A percentile compares a stretch with the other conserved stretches of the same genome.
Conservation (phyloP, 1,284 basidiomycete species). For the Ustilago crameri region DNA sequence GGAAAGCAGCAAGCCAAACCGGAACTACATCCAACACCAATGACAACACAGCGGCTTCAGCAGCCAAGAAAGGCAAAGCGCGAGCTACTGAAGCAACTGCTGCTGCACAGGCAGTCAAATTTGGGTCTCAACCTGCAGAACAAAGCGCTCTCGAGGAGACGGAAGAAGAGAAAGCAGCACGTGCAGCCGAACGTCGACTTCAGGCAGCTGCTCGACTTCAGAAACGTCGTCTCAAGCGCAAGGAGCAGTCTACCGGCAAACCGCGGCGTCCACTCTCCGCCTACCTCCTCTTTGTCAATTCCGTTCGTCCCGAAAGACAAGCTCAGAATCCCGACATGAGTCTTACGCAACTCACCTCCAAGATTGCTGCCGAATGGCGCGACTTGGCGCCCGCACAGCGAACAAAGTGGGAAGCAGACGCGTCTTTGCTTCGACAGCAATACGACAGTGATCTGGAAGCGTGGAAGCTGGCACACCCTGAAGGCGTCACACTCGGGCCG, state of each 20-base stretch:
- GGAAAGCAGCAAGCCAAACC: background rate
- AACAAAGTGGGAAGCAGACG: conserved; percentile 42
- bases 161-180: conserved; percentile 14
- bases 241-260: conserved; percentile 40
- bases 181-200: conserved; percentile 14
- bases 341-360: conserved; percentile 37
- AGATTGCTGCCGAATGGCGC: conserved; percentile 47
- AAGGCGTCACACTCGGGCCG: conserved; percentile 35
- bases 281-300: conserved; percentile 48
- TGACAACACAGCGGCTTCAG: background rate
- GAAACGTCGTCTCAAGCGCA: conserved; percentile 46
- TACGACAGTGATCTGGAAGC: conserved; percentile 35
- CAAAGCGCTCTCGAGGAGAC: background rate
- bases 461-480: conserved; percentile 35
- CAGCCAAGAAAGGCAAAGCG: conserved; percentile 23
- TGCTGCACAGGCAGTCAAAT: conserved; percentile 13
- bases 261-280: conserved; percentile 37
- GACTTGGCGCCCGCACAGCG: conserved; percentile 20
- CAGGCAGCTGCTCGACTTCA: conserved; percentile 27
- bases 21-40: background rate
- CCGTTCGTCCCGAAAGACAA: conserved; percentile 32
- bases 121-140: conserved; percentile 2
- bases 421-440: conserved; percentile 25
- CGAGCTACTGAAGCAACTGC: conserved; percentile 1
- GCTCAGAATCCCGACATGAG: conserved; percentile 27